Evolutionary conservation across 2,329 filamentous ascomycete genomes (phyloP).

Genomic region (Raffaelea deltoideospora): DNA sequence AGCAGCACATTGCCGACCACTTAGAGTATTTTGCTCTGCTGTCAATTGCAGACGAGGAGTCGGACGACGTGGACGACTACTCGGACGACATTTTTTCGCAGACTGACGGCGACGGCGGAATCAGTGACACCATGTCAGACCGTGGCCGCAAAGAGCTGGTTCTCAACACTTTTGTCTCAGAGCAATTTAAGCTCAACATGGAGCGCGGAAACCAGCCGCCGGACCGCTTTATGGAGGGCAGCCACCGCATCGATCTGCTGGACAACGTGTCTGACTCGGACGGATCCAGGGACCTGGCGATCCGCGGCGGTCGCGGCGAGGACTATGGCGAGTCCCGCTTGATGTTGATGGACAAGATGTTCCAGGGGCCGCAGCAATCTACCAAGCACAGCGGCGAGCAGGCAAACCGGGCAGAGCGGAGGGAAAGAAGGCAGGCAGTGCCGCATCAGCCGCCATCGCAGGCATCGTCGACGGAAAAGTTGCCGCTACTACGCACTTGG

Average conservation of each 20-base stretch:
- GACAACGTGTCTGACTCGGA: conserved; percentile 8
- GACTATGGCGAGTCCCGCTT: conserved; percentile 2
- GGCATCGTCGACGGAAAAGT: conserved; percentile 3
- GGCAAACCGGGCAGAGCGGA: too few species aligned
- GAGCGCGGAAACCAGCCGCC: conserved; percentile 6
- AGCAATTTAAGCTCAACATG: conserved; percentile 8
- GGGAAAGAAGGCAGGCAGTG: not conserved
- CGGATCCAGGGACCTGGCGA: not conserved
- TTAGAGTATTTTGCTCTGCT: conserved; percentile 9
- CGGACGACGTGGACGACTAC: conserved; percentile 6
- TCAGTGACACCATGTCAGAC: conserved; percentile 8
- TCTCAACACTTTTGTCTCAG: conserved; percentile 7
- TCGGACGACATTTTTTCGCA: conserved; percentile 7
- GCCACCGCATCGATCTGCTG: conserved; percentile 4
- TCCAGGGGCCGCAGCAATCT: too few species aligned
- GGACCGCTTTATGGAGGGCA: conserved; percentile 5
- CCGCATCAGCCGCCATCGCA: conserved; percentile 2
- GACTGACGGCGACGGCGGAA: too few species aligned
- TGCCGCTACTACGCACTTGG: conserved; percentile 6
- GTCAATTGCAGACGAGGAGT: conserved; percentile 3
- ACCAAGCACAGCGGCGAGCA: too few species aligned
- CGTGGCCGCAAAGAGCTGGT: conserved; percentile 7
- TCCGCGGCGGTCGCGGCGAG: not conserved
- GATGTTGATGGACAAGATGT: conserved; percentile 8
- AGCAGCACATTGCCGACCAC: conserved; percentile 6